phyloP scores from a whole-genome alignment of 495 filamentous ascomycete species.

The Aspergillus ostianus region DNA sequence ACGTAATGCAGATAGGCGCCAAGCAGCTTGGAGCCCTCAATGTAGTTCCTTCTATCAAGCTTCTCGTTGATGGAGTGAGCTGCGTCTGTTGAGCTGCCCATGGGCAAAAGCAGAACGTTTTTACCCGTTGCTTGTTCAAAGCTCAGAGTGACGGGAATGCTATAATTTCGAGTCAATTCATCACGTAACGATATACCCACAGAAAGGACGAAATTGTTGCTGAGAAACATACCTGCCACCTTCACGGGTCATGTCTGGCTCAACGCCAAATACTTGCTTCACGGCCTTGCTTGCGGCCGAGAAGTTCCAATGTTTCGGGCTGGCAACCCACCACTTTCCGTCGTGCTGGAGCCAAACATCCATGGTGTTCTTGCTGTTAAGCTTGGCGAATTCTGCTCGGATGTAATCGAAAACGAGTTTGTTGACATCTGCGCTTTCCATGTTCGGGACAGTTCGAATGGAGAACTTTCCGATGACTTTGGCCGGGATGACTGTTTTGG shows the following conservation, averaged over 20 bases:
- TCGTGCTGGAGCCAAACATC: conserved; percentile 78
- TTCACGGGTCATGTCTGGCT: conserved; percentile 94
- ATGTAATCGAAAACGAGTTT: conserved; percentile 77
- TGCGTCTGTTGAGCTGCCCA: conserved; percentile 95
- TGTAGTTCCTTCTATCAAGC: conserved; percentile 93
- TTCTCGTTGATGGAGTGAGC: conserved; percentile 99
- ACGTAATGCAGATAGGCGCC: conserved; percentile 97
- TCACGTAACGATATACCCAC: background rate
- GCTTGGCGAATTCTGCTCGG: conserved; percentile 72
- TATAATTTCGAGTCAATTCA: conserved; percentile 32
- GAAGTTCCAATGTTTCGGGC: conserved; percentile 98
- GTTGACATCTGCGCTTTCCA: conserved; percentile 89
- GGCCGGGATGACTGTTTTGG: conserved; percentile 97
- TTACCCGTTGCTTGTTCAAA: conserved; percentile 99
- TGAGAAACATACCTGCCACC: conserved; percentile 69
- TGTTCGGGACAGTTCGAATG: conserved; percentile 94
- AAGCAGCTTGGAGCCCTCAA: conserved; percentile 94
- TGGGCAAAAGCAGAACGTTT: conserved; percentile 92
- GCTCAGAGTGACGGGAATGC: conserved; percentile 93
- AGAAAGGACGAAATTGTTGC: background rate
- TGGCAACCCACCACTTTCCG: conserved; percentile 98
- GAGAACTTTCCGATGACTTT: conserved; percentile 98
- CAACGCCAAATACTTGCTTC: conserved; percentile 83
- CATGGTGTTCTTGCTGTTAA: conserved; percentile 86
- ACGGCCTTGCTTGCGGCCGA: conserved; percentile 88